Evolutionary conservation across 305 asterid species (phyloP).

Genomic region (Lippia alba): DNA sequence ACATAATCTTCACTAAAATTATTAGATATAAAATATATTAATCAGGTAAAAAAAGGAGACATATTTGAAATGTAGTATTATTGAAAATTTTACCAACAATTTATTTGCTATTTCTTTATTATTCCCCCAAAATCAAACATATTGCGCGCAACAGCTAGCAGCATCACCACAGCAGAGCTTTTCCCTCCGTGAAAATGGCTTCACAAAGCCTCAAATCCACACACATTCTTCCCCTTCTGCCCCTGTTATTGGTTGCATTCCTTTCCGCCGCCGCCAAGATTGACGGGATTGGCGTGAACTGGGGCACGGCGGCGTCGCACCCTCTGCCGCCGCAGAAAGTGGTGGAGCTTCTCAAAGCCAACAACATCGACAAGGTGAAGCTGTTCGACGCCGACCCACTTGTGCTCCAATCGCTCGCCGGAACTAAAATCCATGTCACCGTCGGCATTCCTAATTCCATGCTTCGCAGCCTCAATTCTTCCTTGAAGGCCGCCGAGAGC

Average conservation of each 20-base stretch:
- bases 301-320: constrained; percentile 85
- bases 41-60: too few species aligned
- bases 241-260: constrained; percentile 4
- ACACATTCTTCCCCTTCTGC: constrained; percentile 19
- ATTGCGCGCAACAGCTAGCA: constrained; percentile 34
- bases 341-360: constrained; percentile 75
- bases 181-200: constrained; percentile 36
- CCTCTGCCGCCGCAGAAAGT: constrained; percentile 77
- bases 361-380: constrained; percentile 64
- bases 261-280: constrained; percentile 17
- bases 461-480: constrained; percentile 75
- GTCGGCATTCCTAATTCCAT: constrained; percentile 78
- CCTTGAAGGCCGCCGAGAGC: constrained; percentile 67
- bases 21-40: too few species aligned
- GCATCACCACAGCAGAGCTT: constrained; percentile 8
- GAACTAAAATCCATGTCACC: constrained; percentile 62
- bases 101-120: background rate
- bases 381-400: constrained; percentile 70
- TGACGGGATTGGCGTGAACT: constrained; percentile 69
- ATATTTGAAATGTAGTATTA: too few species aligned
- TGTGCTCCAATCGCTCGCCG: constrained; percentile 69
- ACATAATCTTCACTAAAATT: too few species aligned
- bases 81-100: too few species aligned
- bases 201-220: constrained; percentile 24
- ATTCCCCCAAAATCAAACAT: constrained; percentile 22